A percentile compares a stretch with the other conserved stretches of the same genome.
Conservation (phyloP, 345 rosid genomes). For the Linum tenue region DNA sequence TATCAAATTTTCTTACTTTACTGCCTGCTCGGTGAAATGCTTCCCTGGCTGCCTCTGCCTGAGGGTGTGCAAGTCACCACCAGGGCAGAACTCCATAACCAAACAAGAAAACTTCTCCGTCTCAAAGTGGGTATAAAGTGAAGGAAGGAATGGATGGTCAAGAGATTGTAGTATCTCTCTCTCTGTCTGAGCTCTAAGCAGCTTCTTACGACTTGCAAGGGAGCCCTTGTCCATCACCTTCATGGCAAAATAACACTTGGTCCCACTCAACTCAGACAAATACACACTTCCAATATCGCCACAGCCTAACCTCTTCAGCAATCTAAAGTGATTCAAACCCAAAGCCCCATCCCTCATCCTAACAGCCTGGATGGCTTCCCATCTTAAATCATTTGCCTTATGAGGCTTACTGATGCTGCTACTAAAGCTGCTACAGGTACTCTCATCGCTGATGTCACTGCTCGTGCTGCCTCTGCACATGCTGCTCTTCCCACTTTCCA, state of each 20-base stretch:
- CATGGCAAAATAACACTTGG: slow-evolving; percentile 78
- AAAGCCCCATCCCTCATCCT: slow-evolving; percentile 56
- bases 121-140: slow-evolving; percentile 80
- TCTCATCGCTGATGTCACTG: slow-evolving; percentile 85
- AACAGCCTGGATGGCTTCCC: slow-evolving; percentile 91
- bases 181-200: slow-evolving; percentile 88
- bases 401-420: slow-evolving; percentile 78
- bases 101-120: slow-evolving; percentile 86
- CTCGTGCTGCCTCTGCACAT: slow-evolving; percentile 85
- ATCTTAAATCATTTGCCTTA: slow-evolving; percentile 75
- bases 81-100: slow-evolving; percentile 93
- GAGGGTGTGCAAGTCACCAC: slow-evolving; percentile 86
- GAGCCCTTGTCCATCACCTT: slow-evolving; percentile 95
- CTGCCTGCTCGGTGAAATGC: slow-evolving; percentile 83
- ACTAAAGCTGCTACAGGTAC: slow-evolving; percentile 87
- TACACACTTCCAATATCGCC: slow-evolving; percentile 94
- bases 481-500: slow-evolving; percentile 86
- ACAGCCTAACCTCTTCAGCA: slow-evolving; percentile 80
- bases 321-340: slow-evolving; percentile 75
- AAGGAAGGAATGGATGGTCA: slow-evolving; percentile 90
- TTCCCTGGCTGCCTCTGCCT: slow-evolving; percentile 91
- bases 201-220: slow-evolving; percentile 78
- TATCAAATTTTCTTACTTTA: slow-evolving; percentile 48
- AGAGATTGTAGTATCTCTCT: slow-evolving; percentile 80
- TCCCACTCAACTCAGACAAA: slow-evolving; percentile 83